Evolutionary conservation across 345 rosid genomes (phyloP), one percentile per base, ranked within the genome.

Genomic region (Pelargonium nanum): DNA sequence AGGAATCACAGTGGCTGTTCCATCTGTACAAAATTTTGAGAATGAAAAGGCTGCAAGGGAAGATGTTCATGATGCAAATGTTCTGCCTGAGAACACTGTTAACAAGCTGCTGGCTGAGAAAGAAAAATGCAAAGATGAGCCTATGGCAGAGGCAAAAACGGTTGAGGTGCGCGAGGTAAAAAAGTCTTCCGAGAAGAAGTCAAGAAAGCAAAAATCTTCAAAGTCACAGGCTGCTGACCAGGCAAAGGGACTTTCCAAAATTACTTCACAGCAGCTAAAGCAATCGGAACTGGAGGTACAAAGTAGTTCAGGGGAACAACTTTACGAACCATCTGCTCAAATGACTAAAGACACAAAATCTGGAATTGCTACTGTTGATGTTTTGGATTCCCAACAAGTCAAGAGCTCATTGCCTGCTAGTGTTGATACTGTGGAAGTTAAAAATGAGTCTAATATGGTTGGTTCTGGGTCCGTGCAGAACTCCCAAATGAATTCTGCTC

Each of bases 161-260:
- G 70, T 30, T 74, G 97, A 89, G 71, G 69, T 64, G 26, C 73
- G 73, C 57, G 96, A 83, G 58, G 75, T 65, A 22, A 83, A 75
- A 60, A 93, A 84, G 69, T 65, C 81, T 62, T 75, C 88, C 22
- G 97, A 84, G 65, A 93, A 89, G 85, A 90, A 86, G 78, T 75
- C 95, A 25, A 86, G 83, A 73, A 90, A 83, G 75, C 96, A 87
- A 63, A 89, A 87, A 62, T 71, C 80, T 72, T 57, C 69, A 17
- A 90, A 83, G 76, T 68, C 72, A 22, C 81, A 68, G 68, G 59
- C 83, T 52, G 63, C 85, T 72, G 95, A 85, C 58, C 80, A 70
- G 63, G 75, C 70, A 19, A 85, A 86, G 76, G 85, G 70, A 50
- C 57, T 72, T 22, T 83, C 72, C 70, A 71, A 78, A 66, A 64